Conservation (phyloP, 371 early-diverging fungal species). For the Umbelopsis sp. region DNA sequence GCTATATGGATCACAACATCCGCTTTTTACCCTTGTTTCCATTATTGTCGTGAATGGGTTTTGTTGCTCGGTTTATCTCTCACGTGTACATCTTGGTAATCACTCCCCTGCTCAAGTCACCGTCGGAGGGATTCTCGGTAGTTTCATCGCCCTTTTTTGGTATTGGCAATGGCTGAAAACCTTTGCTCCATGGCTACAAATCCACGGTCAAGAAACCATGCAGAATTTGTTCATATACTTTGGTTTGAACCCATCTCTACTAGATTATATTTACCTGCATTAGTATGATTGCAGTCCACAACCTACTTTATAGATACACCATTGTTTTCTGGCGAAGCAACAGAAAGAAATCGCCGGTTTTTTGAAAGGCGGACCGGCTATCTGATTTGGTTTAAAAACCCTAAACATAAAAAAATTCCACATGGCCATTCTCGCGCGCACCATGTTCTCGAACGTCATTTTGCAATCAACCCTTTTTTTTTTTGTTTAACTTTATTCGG, state of each 20-base stretch:
- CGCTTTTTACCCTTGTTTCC: conserved; percentile 28
- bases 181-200: neutral
- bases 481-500: too few species aligned
- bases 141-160: conserved; percentile 36
- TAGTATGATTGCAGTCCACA: neutral
- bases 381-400: too few species aligned
- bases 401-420: too few species aligned
- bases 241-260: neutral
- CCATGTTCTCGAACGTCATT: too few species aligned
- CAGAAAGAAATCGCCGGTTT: too few species aligned
- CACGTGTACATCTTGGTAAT: conserved; percentile 53
- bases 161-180: neutral
- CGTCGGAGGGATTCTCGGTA: conserved; percentile 49
- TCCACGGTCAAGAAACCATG: neutral
- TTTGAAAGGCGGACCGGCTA: too few species aligned
- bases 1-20: conserved; percentile 28
- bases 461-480: too few species aligned
- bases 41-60: conserved; percentile 34
- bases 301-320: too few species aligned
- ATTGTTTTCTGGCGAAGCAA: too few species aligned
- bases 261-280: neutral
- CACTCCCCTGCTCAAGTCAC: conserved; percentile 57
- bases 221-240: neutral
- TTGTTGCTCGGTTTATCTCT: conserved; percentile 54
- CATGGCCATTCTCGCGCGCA: too few species aligned